Evolutionary conservation across 495 filamentous ascomycete species (phyloP), one percentile per base, ranked within the genome.

Genomic region (Collariella sp.): DNA sequence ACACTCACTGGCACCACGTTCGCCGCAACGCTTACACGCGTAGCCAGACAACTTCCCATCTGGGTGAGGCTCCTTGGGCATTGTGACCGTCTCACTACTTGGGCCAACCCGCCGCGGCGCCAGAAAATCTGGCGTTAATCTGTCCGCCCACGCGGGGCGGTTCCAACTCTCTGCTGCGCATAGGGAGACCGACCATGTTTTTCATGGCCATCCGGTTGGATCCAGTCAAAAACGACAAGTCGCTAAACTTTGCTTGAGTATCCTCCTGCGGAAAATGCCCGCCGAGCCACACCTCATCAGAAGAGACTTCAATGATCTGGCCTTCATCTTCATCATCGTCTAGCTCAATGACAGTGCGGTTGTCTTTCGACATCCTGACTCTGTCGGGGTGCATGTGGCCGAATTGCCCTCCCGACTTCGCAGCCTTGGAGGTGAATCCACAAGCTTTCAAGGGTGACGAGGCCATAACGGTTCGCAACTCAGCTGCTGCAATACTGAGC

Each of bases 21-120:
- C 18, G 1, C 57, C n/a, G 52, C 73, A 76, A 16, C 67, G 68
- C 18, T 58, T 61, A 55, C 73, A 76, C 15, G 64, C 33, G 43
- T 72, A 73, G 10, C 26, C 40, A 6, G 24, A n/a, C 18, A 31
- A 9, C 9, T 9, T 31, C 9, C 26, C 26, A 31, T 4, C 26
- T 9, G 26, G 26, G 7, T 34, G 33, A 19, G 20, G 9, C 15
- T 42, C 6, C 6, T 23, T 7, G 6, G 20, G 13, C n/a, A 7
- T 9, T 10, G 1, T 3, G 19, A 5, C 6, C 12, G 19, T 10
- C 19, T 23, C 20, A 7, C 19, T 9, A 10, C 20, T 22, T 10
- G 20, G 20, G 40, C 3, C 12, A 6, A 42, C 12, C 2, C 1
- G 2, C 7, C 19, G 40, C 12, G 40, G 13, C 4, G 19, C 20